Evolutionary conservation across 192 early-diverging fungal species (phyloP), one percentile per base, ranked within the genome.

Genomic region (Podila verticillata): DNA sequence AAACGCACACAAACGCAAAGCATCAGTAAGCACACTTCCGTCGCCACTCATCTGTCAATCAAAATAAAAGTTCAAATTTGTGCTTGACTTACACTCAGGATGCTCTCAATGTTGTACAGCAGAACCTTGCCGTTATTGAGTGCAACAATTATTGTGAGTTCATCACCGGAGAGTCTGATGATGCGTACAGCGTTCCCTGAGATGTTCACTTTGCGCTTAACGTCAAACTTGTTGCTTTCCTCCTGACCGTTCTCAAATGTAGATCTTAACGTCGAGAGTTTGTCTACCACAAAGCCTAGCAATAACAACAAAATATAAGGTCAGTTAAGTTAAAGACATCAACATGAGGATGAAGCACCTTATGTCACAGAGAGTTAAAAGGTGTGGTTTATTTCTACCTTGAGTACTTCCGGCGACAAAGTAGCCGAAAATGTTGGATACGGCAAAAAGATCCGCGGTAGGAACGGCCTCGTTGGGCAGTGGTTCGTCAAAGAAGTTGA

Each of bases 341-440:
- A 47, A 29, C 22, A 3, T 57, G 22, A 13, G 2, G 7, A 34
- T 44, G 39, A 56, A 34, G 24, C 34, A 29, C 20, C 5, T 0
- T n/a, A 32, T 12, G 54, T 59, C 59, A 12, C 24, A 15, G 19
- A 1, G n/a, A n/a, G n/a, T n/a, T n/a, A n/a, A n/a, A 44, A 17
- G 36, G 10, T 39, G 36, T 35, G 36, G 36, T 39, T 36, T 36
- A 7, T 7, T 36, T 67, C 48, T 84, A 90, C 92, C 92, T 64
- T 82, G 66, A 29, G 72, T 83, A 17, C 86, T 83, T 7, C 88
- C 93, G 15, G 90, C 93, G 17, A 92, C 87, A 61, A 92, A 89
- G 60, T 89, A 94, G 1, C 91, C 92, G 69, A 86, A 88, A n/a
- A 54, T 86, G 65, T 86, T 91, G 31, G 92, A 93, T 9, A 89